Base-by-base conservation (phyloP, 2,329 filamentous ascomycete species). In the Chrysoporthe cubensis region DNA sequence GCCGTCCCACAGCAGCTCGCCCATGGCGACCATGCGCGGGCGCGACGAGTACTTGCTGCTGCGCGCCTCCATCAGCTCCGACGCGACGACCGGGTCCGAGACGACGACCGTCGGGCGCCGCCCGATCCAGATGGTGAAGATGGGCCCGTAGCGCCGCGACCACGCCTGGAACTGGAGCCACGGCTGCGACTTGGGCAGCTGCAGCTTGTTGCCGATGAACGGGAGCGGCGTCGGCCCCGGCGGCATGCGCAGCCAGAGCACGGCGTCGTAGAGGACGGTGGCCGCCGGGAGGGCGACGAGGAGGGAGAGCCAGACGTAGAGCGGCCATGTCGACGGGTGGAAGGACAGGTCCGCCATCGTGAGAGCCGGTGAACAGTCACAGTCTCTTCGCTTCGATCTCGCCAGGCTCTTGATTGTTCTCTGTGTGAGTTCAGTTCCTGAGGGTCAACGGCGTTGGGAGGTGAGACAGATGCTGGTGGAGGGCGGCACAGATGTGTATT, bases 51-150 rank as follows among this genome's bases (percentile, higher is more conserved):
- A 73, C 64, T 81, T 82, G 58, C 74, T 77, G 68, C 80, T 81
- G 21, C 81, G 76, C 72, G 80, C 80, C 69, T 84, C 82, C 73
- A 84, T 75, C 56, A 84, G 71, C 5, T 84, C 81, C 0, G 76
- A 76, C 0, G 81, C 81, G 1, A 83, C 74, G 14, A 77, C 71
- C 0, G 81, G 80, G 69, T 83, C 81, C 0, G 78, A 82, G 62
- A 83, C 75, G 63, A 84, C 75, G 5, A 84, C 68, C 0, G 81
- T 82, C 2, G 81, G 81, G 13, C 76, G 78, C n/a, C 81, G 75
- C 0, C 81, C 81, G 37, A 83, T 79, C 81, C 81, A 83, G 68
- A 83, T 77, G 2, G 82, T 83, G 72, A 80, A 83, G 61, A 83
- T 82, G 4, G 81, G 80, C 0, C 82, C 82, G 69, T 84, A 83